Base-by-base conservation (phyloP, 108 stramenopile genomes). In the Seminavis robusta region DNA sequence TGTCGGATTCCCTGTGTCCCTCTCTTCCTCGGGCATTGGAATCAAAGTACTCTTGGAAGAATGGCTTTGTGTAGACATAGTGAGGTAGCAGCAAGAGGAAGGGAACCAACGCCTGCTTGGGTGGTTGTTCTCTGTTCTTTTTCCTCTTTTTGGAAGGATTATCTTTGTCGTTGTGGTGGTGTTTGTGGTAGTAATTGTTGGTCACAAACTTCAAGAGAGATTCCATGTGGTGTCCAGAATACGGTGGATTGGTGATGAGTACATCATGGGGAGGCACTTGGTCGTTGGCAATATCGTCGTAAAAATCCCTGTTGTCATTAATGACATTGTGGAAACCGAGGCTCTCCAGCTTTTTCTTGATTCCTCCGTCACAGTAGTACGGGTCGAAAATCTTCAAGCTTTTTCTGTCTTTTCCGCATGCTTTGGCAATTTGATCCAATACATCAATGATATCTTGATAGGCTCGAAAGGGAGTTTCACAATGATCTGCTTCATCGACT, bases 181-280 rank as follows among this genome's bases (percentile, higher is more conserved):
- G n/a, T n/a, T n/a, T n/a, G n/a, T n/a, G n/a, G n/a, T n/a, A n/a
- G n/a, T n/a, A n/a, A n/a, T n/a, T n/a, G n/a, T n/a, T n/a, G n/a
- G n/a, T n/a, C n/a, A n/a, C n/a, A n/a, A n/a, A n/a, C n/a, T n/a
- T n/a, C n/a, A n/a, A n/a, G n/a, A n/a, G n/a, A n/a, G n/a, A n/a
- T n/a, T n/a, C n/a, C 66, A 93, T 95, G 74, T 95, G 94, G 41
- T 89, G 52, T 29, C 79, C 83, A 10, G 80, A 82, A 62, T 90
- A 95, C 1, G 94, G 94, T 41, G 94, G 94, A 83, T 95, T 95
- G 40, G 94, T 95, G 0, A 95, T 67, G n/a, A 95, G 48, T 0
- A 72, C 74, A 52, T 93, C 76, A 58, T 90, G 64, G 24, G 52
- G 49, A 31, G 90, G 90, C 5, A 92, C 52, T 28, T 29, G 61